Evolutionary conservation across 805 yeast genomes (phyloP), one percentile per base, ranked within the genome.

Genomic region (Candida morakotiae): DNA sequence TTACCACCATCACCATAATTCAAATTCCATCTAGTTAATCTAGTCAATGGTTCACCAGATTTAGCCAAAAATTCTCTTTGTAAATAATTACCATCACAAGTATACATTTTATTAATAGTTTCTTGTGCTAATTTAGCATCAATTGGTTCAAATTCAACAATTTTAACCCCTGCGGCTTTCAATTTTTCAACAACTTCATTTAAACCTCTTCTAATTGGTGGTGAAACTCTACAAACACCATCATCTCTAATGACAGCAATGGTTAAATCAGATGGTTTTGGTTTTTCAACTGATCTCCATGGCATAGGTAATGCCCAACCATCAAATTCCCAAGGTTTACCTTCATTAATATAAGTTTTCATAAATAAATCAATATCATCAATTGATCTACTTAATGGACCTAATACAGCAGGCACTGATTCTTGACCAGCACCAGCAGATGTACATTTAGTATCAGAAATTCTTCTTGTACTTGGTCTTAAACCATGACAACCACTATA

Each of bases 361-460:
- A 83, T 82, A 64, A 79, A 79, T 39, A 77, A 58, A 14, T 82
- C 87, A 45, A 83, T 58, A 58, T 83, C 91, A 4, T 79, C 83
- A 31, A 79, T 62, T 3, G 77, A 60, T 48, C 81, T 71, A 3
- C 85, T 69, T 60, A 83, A 55, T 28, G 91, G 91, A 20, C 89
- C 91, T 32, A 70, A 70, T 18, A 80, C 83, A 11, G 83, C 77
- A 26, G 71, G 72, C 38, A 83, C 77, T 19, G 83, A 67, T 56
- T 81, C 84, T 53, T 79, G 82, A 36, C 35, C 35, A 17, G 29
- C 35, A 23, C 78, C 77, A 30, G 73, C 64, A 28, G 81, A 62
- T 43, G 81, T 18, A n/a, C 27, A n/a, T 39, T 78, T 77, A 17
- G 40, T 37, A 4, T 55, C 43, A 9, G 60, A 47, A 30, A 64